Base-by-base conservation (phyloP, 441 rosid species). In the Omphalea diandra region DNA sequence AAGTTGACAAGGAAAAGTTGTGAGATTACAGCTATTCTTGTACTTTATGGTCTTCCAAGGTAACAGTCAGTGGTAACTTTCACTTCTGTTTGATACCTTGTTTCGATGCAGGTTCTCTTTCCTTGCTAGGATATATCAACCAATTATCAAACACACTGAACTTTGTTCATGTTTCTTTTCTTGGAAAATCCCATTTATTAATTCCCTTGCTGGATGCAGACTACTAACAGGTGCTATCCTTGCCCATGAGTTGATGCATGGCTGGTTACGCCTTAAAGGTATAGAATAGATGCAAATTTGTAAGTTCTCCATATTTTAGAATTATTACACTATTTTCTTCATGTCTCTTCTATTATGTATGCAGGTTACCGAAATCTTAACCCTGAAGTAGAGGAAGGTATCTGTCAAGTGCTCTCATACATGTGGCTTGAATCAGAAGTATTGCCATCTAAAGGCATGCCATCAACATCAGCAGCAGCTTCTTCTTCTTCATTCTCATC, bases 401-500 rank as follows among this genome's bases (percentile, higher is more conserved):
- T 94, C 73, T 94, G 97, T 77, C 97, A 94, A 78, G 86, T 87
- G 59, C 85, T 94, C 67, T 91, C 98, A 3, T 66, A 88, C 74
- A 86, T 94, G 93, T 94, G 97, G 98, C 96, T 94, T 6, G 98
- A 94, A 67, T 80, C 98, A 24, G 97, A 94, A 82, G 98, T 93
- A 46, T 59, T 87, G 61, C 87, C 97, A 58, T 70, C 84, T 36
- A 82, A 76, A 76, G 77, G 68, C 73, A 56, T 71, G 68, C 75
- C 97, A 46, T 86, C 93, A 2, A 80, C 97, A 18, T 86, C 90
- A 27, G 18, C 78, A 27, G 18, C 78, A 10, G 63, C 93, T 0
- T 86, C 87, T 0, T 79, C 91, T 0, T 80, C 80, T 0, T 68
- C 69, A 3, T 57, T 72, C 20, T 65, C 84, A 6, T 86, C 87